Percentiles rank a stretch among this genome's conserved stretches.
phyloP scores from a whole-genome alignment of 2,329 filamentous ascomycete species.

The Fusarium succisae region DNA sequence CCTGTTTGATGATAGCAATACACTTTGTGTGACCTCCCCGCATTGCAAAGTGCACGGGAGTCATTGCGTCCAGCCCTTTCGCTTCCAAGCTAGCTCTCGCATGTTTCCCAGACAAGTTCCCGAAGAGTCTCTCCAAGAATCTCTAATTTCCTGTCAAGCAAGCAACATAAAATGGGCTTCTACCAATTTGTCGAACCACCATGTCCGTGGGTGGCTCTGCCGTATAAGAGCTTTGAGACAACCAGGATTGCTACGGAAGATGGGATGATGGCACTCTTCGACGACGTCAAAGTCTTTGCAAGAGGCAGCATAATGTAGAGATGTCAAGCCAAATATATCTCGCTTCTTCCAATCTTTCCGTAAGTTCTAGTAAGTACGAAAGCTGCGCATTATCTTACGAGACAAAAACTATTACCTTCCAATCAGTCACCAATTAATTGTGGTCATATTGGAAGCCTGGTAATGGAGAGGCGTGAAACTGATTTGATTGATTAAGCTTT shows the following conservation, averaged over 20 bases:
- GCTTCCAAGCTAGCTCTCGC: not conserved
- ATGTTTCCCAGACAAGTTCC: not conserved
- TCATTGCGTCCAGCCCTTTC: not conserved
- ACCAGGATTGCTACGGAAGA: no score
- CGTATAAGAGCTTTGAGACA: not conserved
- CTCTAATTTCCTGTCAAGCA: fast-evolving
- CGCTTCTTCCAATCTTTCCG: not conserved
- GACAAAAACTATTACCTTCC: no score
- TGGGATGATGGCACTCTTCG: not conserved
- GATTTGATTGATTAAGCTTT: no score
- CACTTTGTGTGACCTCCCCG: not conserved
- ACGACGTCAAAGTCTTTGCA: fast-evolving
- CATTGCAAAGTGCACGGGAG: not conserved
- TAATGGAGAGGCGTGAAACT: not conserved
- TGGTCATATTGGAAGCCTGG: not conserved
- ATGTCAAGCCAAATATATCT: not conserved
- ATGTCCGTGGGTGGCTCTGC: not conserved
- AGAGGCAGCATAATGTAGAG: not conserved
- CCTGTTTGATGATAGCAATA: not conserved
- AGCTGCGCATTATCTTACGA: no score
- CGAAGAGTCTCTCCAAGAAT: fast-evolving
- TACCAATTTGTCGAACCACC: not conserved
- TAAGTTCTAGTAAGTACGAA: not conserved
- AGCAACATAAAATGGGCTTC: not conserved
- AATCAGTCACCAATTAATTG: no score